Evolutionary conservation across 257 asterid species (phyloP), one percentile per base, ranked within the genome.

Genomic region (Jacaranda copaia): DNA sequence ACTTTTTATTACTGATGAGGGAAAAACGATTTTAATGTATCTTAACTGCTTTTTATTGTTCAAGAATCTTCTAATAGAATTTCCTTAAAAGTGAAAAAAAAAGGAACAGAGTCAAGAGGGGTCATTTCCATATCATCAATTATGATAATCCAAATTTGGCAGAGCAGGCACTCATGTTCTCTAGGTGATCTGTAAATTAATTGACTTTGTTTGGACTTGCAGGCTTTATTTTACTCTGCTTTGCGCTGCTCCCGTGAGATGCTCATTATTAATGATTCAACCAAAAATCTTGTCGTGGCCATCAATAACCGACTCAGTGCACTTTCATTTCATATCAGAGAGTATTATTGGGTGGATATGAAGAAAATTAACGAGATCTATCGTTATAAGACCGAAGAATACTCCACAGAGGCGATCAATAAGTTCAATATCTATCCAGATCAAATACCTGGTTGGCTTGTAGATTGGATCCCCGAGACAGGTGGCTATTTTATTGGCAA

Each of bases 401-500:
- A 91, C 79, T 91, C 97, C 14, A 79, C 85, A 1, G 88, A 89
- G 45, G 97, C 97, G 32, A 64, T 82, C 79, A 89, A 89, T 81
- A 92, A 92, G 82, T 92, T 92, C 87, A 92, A 92, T 73, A 92
- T 92, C 64, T 92, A 92, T 80, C 98, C 98, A 0, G 97, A 93
- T 43, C 98, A 93, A 85, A 93, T 93, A 62, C 94, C 98, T 19
- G 76, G 85, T 40, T 93, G 98, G 98, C 89, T 93, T 15, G 86
- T 86, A 84, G 95, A 93, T 77, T 93, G 98, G 98, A 87, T 93
- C 75, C 96, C 98, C 0, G 98, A 91, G 70, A 71, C 78, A 8
- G 98, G 98, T 25, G 98, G 98, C 70, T 93, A 89, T 84, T 83
- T 93, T 49, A 84, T 87, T 32, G 98, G 98, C 76, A 93, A 93